These are phyloP conservation scores for Sporothrix curviconia DNA, from an alignment of 2,329 filamentous ascomycete species.

Conservation along the genomic window DNA sequence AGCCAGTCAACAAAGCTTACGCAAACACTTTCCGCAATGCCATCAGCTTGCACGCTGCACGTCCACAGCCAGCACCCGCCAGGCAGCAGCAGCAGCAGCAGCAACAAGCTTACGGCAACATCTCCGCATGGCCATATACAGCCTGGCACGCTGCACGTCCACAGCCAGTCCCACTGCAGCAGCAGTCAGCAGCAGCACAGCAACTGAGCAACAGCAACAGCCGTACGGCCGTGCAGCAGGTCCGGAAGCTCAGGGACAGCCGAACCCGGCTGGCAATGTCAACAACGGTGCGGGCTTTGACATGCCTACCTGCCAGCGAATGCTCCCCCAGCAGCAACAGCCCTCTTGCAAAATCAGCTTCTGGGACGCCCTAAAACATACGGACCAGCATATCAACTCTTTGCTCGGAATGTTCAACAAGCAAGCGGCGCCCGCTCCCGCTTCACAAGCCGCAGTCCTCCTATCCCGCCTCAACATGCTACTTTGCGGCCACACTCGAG, in stretches of 20 bases:
- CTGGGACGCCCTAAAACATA: neutral
- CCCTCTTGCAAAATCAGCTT: neutral
- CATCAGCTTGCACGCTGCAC: constrained; percentile 4
- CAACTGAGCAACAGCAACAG: neutral
- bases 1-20: too few species aligned
- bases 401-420: constrained; percentile 37
- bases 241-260: neutral
- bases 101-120: neutral
- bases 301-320: neutral
- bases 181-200: too few species aligned
- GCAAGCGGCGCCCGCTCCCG: neutral
- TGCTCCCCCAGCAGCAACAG: neutral
- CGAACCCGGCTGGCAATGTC: neutral
- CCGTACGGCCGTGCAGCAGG: neutral
- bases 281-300: neutral
- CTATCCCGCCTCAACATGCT: neutral
- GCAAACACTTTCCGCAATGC: too few species aligned
- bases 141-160: constrained; percentile 13
- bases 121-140: neutral
- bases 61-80: constrained; percentile 1
- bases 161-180: constrained; percentile 40
- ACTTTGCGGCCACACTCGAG: neutral
- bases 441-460: too few species aligned
- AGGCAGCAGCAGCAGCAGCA: neutral
- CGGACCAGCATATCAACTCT: constrained; percentile 17